phyloP scores from a whole-genome alignment of 1,284 basidiomycete species.

The Quambalaria eucalypti region DNA sequence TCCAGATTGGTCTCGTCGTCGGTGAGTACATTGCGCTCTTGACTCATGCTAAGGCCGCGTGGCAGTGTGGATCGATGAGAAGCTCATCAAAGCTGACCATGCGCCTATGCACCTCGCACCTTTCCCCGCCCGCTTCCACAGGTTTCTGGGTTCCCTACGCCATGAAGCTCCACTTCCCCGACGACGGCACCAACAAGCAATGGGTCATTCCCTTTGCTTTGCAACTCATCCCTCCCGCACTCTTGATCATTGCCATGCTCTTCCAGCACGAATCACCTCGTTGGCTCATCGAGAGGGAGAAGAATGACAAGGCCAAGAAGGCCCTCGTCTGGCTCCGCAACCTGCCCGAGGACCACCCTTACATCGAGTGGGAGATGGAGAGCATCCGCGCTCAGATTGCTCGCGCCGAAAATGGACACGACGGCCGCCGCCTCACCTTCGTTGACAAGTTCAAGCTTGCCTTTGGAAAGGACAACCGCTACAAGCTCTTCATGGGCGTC shows the following conservation, averaged over 20 bases:
- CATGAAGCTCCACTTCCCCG: conserved; percentile 48
- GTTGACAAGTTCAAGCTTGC: neutral
- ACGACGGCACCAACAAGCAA: conserved; percentile 42
- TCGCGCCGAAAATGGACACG: conserved; percentile 2
- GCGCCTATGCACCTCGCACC: too few relatives aligned
- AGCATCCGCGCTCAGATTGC: conserved; percentile 12
- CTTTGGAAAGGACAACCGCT: conserved; percentile 9
- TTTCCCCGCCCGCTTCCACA: neutral
- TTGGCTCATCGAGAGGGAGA: conserved; percentile 56
- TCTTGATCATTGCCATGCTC: conserved; percentile 44
- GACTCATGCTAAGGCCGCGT: too few relatives aligned
- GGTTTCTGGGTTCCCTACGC: conserved; percentile 48
- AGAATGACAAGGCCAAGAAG: conserved; percentile 31
- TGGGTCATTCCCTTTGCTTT: conserved; percentile 55
- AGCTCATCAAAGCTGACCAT: too few relatives aligned
- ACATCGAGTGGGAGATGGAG: conserved; percentile 21
- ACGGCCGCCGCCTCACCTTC: neutral
- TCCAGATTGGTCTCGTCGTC: conserved; percentile 48
- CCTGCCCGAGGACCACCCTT: conserved; percentile 31
- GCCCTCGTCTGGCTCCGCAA: conserved; percentile 29
- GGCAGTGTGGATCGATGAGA: too few relatives aligned
- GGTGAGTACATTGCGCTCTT: conserved; percentile 54
- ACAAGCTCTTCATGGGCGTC: conserved; percentile 22
- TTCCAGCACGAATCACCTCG: conserved; percentile 58
- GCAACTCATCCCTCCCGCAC: conserved; percentile 54